Conservation (phyloP, 106 monocot species). For the Dendrobium huoshanense region DNA sequence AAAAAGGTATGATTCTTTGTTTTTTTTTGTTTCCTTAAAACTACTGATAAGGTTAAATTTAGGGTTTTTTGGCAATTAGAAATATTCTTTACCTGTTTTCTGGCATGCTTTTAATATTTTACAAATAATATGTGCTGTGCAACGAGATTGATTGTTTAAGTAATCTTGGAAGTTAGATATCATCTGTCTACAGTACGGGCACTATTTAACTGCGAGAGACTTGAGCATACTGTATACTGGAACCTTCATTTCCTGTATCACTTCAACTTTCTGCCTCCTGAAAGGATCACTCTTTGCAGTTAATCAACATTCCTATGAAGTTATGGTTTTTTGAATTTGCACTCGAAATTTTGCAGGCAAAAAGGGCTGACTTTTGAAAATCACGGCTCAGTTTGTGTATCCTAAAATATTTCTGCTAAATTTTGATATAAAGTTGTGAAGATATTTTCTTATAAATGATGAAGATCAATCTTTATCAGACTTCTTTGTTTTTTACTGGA, state of each 20-base stretch:
- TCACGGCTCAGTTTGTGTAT: not conserved
- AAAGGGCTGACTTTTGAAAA: not conserved
- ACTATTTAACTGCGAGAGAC: not conserved
- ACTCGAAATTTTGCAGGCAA: not conserved
- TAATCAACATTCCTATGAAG: not conserved
- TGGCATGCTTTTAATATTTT: not conserved
- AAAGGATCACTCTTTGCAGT: not conserved
- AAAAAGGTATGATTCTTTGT: conserved; percentile 47
- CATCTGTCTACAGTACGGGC: not conserved
- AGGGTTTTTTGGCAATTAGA: not conserved
- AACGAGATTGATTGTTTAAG: not conserved
- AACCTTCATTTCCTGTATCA: not conserved
- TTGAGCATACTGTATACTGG: not conserved
- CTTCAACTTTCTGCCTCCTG: not conserved
- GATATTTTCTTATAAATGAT: not conserved
- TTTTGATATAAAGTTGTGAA: not conserved
- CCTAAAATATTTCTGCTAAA: not conserved
- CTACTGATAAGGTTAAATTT: not conserved
- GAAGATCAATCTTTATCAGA: not conserved
- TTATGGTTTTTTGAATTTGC: not conserved
- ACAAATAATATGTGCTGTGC: not conserved
- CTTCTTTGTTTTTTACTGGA: not conserved
- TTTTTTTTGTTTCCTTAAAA: not conserved
- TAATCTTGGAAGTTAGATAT: not conserved
- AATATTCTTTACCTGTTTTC: not conserved